Base-by-base conservation (phyloP, 352 stramenopile species). In the Phytopythium delawarense region DNA sequence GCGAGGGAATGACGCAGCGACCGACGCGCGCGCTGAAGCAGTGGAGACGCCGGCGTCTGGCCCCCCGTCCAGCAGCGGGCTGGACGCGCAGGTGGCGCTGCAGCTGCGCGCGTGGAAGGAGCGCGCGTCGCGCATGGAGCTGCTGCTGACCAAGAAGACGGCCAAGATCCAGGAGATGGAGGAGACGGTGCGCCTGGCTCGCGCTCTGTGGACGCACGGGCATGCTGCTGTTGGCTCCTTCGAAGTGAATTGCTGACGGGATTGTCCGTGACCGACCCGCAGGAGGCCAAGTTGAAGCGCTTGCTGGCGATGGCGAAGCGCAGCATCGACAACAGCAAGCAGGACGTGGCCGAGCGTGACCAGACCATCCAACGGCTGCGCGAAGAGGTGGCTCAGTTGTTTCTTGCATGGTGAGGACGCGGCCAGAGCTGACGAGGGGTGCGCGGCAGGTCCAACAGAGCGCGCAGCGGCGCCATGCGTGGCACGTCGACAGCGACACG, bases 321-420 rank as follows among this genome's bases (percentile, higher is more conserved):
- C 45, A 96, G 87, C 62, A 92, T 96, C 59, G 87, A 96, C 61
- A 96, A 93, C 67, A 96, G 85, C 65, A 92, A 94, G 58, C 79
- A 89, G 60, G 84, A 94, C 35, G 59, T 94, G 32, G 57, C 68
- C 1, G 81, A 91, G 39, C 92, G 92, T 48, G 83, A 91, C 32
- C 64, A 66, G 4, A 64, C 59, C 30, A 82, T 91, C 16, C 64
- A 81, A 32, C 69, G 73, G 15, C 67, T 90, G 13, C 76, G 73
- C 2, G 66, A 73, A 51, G 72, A 91, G 59, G 69, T 88, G 13
- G 28, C 1, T 6, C 35, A 9, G 48, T 2, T 1, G 2, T 13
- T 51, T 32, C 6, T 39, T 54, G 2, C 21, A 20, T 32, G 2
- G 1, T 21, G 12, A 18, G 9, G 5, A 7, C n/a, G 6, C 2